Conservation (phyloP, 73 alveolate species). For the Tetrahymena borealis region DNA sequence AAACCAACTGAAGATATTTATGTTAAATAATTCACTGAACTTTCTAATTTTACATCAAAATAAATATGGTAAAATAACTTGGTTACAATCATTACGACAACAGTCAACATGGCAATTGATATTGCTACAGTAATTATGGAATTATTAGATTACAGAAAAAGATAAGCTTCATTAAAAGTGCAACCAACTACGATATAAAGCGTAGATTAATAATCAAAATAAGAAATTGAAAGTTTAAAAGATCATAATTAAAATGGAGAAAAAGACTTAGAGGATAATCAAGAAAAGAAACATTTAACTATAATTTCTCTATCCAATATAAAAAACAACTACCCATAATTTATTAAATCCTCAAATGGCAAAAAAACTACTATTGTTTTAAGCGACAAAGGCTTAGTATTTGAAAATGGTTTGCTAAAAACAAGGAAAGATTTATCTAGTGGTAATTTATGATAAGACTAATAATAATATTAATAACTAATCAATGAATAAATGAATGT, state of each 20-base stretch:
- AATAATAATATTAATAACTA: too few species aligned
- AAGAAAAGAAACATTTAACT: neutral
- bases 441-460: too few species aligned
- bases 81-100: neutral
- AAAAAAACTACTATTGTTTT: neutral
- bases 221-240: neutral
- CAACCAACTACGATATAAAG: neutral
- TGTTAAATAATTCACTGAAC: neutral
- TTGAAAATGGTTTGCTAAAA: neutral
- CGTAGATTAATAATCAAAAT: neutral
- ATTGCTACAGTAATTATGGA: neutral
- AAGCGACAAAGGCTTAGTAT: neutral
- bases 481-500: too few species aligned
- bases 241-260: neutral
- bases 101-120: neutral
- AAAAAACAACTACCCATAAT: neutral
- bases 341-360: neutral
- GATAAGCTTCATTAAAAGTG: neutral
- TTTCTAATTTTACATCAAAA: neutral
- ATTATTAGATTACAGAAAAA: neutral
- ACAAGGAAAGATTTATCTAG: neutral
- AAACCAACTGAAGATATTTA: neutral
- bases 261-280: neutral
- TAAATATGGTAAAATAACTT: neutral
- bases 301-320: neutral